Evolutionary conservation across 2,329 filamentous ascomycete genomes (phyloP), one percentile per base, ranked within the genome.

Genomic region (Trichophyton benhamiae): DNA sequence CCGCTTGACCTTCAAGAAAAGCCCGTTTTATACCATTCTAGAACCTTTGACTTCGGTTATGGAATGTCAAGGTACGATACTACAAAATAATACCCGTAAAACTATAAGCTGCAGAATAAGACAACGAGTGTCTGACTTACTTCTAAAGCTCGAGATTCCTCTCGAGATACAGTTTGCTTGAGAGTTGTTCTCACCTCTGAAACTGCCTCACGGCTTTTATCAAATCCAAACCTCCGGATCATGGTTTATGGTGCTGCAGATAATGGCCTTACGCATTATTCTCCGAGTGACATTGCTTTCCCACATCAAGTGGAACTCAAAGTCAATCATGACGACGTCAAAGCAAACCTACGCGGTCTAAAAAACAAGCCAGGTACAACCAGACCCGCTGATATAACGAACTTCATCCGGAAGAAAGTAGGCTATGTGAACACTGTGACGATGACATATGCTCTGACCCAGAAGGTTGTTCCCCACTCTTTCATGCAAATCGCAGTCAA

Each of bases 281-380:
- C 74, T 17, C 75, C 77, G 41, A 76, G 77, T 58, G 90, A 97
- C 64, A 85, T 99, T 60, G 78, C 89, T 0, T 99, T 99, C 66
- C 94, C 94, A 1, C 85, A 92, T 67, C 91, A 96, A 75, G 88
- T 94, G 36, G 94, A 99, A 72, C 81, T 99, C 62, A 92, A 91
- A 71, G 84, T 96, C 61, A 99, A 99, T 68, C 82, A 85, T 8
- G 87, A 87, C 38, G 90, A 96, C 62, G 82, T 96, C 66, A 94
- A 92, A 73, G 87, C 88, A n/a, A 99, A 97, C 72, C 81, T 95
- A 66, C 88, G 94, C 67, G 94, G 94, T 3, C 76, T 99, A 64
- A 99, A 99, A 76, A 96, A 96, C 73, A 95, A 94, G 73, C 89
- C 92, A 5, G 94, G 94, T 22, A 95, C 94, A 52, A 99, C 94